Conservation (phyloP, 768 basidiomycete species). For the Mrakia frigida region DNA sequence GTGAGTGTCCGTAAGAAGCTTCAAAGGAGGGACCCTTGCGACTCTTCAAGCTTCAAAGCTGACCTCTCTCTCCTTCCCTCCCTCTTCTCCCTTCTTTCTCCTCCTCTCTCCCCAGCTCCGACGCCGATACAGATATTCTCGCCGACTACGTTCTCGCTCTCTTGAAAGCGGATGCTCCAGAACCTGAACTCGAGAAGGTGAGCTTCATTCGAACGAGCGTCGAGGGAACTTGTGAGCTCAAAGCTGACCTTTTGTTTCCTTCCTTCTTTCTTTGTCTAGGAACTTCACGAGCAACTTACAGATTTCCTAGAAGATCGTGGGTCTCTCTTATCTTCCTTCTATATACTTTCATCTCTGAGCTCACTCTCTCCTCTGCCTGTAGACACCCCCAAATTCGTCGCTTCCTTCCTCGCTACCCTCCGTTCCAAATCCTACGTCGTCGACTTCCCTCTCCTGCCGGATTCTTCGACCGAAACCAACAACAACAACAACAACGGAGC, state of each 20-base stretch:
- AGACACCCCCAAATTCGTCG: conserved; percentile 68
- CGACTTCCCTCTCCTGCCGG: neutral
- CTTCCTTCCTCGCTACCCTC: conserved; percentile 76
- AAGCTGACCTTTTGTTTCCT: neutral
- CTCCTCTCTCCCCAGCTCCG: conserved; percentile 60
- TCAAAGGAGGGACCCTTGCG: too few species aligned
- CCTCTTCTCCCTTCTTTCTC: neutral
- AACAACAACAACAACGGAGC: neutral
- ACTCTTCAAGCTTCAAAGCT: conserved; percentile 25
- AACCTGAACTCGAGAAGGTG: conserved; percentile 74
- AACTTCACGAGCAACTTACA: conserved; percentile 64
- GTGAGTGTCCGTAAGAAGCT: conserved; percentile 51
- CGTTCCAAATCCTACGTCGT: conserved; percentile 36
- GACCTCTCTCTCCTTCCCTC: conserved; percentile 29
- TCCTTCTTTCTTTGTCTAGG: conserved; percentile 21
- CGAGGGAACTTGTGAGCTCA: neutral
- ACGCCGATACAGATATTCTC: conserved; percentile 89
- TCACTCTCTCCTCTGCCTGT: conserved; percentile 42
- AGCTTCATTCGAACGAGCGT: neutral
- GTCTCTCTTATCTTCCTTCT: conserved; percentile 34
- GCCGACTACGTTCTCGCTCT: conserved; percentile 92
- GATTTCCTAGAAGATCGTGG: conserved; percentile 90
- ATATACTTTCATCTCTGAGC: conserved; percentile 25
- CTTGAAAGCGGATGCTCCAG: conserved; percentile 62
- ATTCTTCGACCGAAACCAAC: neutral